Evolutionary conservation across 148 eudicot species (phyloP).

Genomic region (Camellia sinensis): DNA sequence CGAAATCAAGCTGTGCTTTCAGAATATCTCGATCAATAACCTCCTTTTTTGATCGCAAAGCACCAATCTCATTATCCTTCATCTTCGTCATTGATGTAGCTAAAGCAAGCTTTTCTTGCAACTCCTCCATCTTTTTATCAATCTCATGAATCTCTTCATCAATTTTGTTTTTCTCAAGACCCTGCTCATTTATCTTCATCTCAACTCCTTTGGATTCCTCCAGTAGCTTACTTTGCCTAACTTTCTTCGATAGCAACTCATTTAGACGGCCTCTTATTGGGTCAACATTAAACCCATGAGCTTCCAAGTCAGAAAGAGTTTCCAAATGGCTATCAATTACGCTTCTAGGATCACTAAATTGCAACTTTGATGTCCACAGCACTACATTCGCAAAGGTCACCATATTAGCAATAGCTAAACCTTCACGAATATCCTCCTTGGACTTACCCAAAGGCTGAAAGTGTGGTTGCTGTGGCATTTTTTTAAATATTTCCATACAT

Average conservation of each 20-base stretch:
- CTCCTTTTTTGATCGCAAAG: neutral
- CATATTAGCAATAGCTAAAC: conserved; percentile 14
- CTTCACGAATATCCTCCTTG: conserved; percentile 11
- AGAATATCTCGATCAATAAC: neutral
- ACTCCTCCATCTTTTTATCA: neutral
- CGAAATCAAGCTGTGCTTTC: conserved; percentile 1
- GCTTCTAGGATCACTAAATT: conserved; percentile 10
- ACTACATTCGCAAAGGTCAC: conserved; percentile 13
- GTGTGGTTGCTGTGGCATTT: conserved; percentile 12
- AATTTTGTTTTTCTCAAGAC: conserved; percentile 1
- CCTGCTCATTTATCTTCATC: neutral
- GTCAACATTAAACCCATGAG: conserved; percentile 2
- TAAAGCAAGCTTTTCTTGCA: conserved; percentile 5
- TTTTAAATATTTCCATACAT: conserved; percentile 11
- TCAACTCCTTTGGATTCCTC: conserved; percentile 8
- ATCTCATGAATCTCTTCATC: conserved; percentile 14
- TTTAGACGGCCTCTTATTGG: neutral
- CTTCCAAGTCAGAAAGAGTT: conserved; percentile 16
- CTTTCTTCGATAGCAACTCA: conserved; percentile 18
- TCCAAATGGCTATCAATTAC: neutral
- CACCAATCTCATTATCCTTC: neutral
- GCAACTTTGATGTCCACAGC: conserved; percentile 9
- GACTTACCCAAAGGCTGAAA: neutral
- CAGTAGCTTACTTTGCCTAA: neutral
- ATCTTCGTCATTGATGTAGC: neutral